phyloP scores from a whole-genome alignment of 495 filamentous ascomycete species.

The Xylaria grammica region DNA sequence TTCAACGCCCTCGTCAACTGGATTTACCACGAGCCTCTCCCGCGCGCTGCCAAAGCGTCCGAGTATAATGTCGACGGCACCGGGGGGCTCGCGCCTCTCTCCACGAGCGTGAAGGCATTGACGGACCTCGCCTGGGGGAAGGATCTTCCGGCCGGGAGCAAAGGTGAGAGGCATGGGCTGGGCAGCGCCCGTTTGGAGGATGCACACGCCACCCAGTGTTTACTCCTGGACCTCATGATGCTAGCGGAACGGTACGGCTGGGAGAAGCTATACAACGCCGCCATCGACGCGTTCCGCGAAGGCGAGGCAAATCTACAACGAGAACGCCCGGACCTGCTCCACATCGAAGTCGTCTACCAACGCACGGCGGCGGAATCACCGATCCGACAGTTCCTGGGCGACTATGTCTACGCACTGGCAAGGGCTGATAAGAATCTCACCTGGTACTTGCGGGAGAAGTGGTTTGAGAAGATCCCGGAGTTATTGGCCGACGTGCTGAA shows the following conservation, averaged over 20 bases:
- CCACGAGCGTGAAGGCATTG: too few species aligned
- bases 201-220: constrained; percentile 12
- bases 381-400: neutral
- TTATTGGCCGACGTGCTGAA: neutral
- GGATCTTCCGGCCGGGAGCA: neutral
- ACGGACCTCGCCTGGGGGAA: neutral
- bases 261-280: constrained; percentile 26
- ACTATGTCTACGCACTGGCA: neutral
- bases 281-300: constrained; percentile 20
- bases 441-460: neutral
- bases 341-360: neutral
- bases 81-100: neutral
- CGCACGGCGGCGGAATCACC: neutral
- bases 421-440: neutral
- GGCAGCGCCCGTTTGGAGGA: neutral
- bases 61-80: neutral
- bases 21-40: constrained; percentile 2
- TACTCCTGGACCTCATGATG: constrained; percentile 26
- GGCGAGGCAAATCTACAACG: constrained; percentile 20
- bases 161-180: neutral
- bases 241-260: constrained; percentile 26
- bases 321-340: neutral
- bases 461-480: constrained; percentile 3
- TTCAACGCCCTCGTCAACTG: neutral
- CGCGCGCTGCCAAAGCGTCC: neutral